A percentile compares a stretch with the other conserved stretches of the same genome.
phyloP scores from a whole-genome alignment of 129 eudicot species.

The Centella asiatica region DNA sequence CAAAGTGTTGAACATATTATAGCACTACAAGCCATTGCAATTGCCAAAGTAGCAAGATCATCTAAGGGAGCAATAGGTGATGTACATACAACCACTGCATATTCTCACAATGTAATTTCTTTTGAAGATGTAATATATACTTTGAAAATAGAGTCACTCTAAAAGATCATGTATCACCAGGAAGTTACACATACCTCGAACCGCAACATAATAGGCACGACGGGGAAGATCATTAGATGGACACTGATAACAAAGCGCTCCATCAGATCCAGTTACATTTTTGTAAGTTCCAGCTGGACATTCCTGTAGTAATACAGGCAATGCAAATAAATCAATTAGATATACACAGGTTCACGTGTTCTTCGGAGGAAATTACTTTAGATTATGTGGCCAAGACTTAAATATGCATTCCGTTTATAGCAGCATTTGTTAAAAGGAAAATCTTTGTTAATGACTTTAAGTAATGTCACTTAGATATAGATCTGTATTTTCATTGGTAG shows the following conservation, averaged over 20 bases:
- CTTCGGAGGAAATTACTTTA: not conserved
- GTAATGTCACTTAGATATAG: too few relatives aligned
- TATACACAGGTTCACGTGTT: not conserved
- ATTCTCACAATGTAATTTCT: not conserved
- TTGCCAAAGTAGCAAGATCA: not conserved
- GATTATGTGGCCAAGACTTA: too few relatives aligned
- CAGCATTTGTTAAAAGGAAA: too few relatives aligned
- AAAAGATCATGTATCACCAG: conserved; percentile 12
- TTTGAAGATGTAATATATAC: not conserved
- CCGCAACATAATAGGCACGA: conserved; percentile 61
- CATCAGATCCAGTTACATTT: conserved; percentile 83
- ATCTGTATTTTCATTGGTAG: too few relatives aligned
- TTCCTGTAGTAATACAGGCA: conserved; percentile 43
- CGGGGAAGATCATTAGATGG: conserved; percentile 78
- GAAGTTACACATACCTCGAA: conserved; percentile 57
- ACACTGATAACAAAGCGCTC: conserved; percentile 57
- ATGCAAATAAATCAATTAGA: not conserved
- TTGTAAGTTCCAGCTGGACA: conserved; percentile 94
- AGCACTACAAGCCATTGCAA: not conserved
- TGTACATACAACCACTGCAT: not conserved
- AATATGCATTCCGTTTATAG: too few relatives aligned
- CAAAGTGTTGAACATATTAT: too few relatives aligned
- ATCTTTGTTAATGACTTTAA: too few relatives aligned
- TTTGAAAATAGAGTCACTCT: not conserved
- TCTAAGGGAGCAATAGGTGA: not conserved